These are phyloP conservation scores for Nakazawaea siamensis DNA, from an alignment of 805 yeast species.

Conservation along the genomic window DNA sequence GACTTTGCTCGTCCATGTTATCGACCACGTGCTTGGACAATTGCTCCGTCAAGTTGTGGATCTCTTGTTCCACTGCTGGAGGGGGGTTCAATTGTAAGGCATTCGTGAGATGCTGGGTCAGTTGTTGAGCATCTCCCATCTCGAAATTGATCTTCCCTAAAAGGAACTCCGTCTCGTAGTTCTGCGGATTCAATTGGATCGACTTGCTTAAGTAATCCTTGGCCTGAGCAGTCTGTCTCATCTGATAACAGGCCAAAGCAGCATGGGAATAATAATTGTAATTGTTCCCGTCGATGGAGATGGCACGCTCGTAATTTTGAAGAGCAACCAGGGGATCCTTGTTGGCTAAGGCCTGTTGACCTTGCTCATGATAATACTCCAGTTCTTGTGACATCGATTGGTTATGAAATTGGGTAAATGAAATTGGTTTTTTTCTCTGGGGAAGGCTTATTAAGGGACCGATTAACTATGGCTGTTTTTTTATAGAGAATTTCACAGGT, in stretches of 20 bases:
- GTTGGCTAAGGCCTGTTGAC: background rate
- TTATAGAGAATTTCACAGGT: no score
- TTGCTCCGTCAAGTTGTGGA: slow-evolving; percentile 3
- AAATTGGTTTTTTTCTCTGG: no score
- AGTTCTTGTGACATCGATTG: slow-evolving; percentile 7
- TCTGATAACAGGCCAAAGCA: slow-evolving; percentile 1
- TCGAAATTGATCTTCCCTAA: slow-evolving; percentile 5
- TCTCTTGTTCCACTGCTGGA: background rate
- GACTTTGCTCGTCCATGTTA: slow-evolving; percentile 7
- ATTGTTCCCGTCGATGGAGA: slow-evolving; percentile 1
- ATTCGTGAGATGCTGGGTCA: slow-evolving; percentile 2
- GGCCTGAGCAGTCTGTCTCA: background rate
- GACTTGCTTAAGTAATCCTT: background rate
- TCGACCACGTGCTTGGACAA: slow-evolving; percentile 2
- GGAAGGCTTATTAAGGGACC: no score
- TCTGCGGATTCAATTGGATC: background rate
- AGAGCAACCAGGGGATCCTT: background rate
- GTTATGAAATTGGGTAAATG: no score
- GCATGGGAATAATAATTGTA: slow-evolving; percentile 2
- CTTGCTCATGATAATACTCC: slow-evolving; percentile 1
- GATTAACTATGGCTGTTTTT: no score
- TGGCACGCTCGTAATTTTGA: background rate
- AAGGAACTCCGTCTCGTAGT: slow-evolving; percentile 4
- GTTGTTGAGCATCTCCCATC: background rate
- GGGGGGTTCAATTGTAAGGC: slow-evolving; percentile 5